These are phyloP conservation scores for Cladorrhinum samala DNA, from an alignment of 495 filamentous ascomycete species.

Conservation along the genomic window DNA sequence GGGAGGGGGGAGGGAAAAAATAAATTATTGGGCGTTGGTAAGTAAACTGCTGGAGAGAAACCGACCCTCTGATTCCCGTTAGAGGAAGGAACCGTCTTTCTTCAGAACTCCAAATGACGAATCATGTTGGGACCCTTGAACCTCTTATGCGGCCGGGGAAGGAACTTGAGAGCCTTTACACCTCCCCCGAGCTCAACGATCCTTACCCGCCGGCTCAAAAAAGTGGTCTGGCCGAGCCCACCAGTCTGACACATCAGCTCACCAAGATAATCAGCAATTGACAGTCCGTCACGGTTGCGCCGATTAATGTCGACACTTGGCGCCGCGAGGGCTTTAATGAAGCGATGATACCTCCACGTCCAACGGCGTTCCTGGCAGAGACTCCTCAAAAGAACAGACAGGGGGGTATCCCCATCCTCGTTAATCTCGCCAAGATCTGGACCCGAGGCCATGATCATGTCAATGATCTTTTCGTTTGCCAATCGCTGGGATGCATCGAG, in stretches of 20 bases:
- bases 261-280: conserved; percentile 11
- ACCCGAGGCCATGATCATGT: conserved; percentile 9
- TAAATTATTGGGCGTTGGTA: no score
- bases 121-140: background rate
- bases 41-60: no score
- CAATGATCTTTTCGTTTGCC: conserved; percentile 14
- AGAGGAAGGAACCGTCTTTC: background rate
- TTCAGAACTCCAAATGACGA: background rate
- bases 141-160: conserved; percentile 11
- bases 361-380: conserved; percentile 7
- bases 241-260: conserved; percentile 8
- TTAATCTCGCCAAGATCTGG: conserved; percentile 10
- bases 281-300: conserved; percentile 10
- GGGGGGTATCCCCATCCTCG: conserved; percentile 13
- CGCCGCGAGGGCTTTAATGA: conserved; percentile 11
- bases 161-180: conserved; percentile 10
- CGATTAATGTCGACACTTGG: conserved; percentile 17
- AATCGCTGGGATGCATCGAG: conserved; percentile 2
- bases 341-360: conserved; percentile 18
- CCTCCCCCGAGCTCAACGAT: conserved; percentile 9
- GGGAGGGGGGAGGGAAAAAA: no score
- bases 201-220: conserved; percentile 14
- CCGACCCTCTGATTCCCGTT: no score
- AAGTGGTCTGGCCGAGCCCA: conserved; percentile 5
- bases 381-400: conserved; percentile 14